Percentiles rank a stretch among this genome's conserved stretches.
These are phyloP conservation scores for Hemileccinum impolitum DNA, from an alignment of 768 basidiomycete species.

Conservation along the genomic window DNA sequence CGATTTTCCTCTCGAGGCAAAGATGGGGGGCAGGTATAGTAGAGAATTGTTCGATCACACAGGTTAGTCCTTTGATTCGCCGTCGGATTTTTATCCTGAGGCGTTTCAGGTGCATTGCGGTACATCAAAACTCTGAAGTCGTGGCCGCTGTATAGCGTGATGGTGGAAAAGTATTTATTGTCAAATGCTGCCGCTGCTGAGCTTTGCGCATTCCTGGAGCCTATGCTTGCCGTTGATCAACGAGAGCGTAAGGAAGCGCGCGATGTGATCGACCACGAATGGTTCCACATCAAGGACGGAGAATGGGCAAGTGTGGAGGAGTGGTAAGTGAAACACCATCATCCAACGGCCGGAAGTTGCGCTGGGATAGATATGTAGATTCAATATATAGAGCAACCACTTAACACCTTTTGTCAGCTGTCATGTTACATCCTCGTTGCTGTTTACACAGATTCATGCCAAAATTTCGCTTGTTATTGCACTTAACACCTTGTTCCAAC, in stretches of 20 bases:
- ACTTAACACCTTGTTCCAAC: no score
- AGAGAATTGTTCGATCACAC: conserved; percentile 78
- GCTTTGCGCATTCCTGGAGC: conserved; percentile 65
- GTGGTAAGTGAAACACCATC: conserved; percentile 23
- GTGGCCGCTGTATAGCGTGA: conserved; percentile 80
- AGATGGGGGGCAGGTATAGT: conserved; percentile 82
- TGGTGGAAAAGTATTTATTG: conserved; percentile 87
- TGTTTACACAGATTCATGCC: no score
- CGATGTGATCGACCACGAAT: conserved; percentile 71
- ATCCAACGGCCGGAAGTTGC: background rate
- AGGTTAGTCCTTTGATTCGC: conserved; percentile 39
- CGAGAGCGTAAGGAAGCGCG: conserved; percentile 64
- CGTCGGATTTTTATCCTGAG: conserved; percentile 4
- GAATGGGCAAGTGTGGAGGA: conserved; percentile 25
- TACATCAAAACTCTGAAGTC: conserved; percentile 73
- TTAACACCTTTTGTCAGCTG: no score
- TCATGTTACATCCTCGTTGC: no score
- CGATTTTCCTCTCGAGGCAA: conserved; percentile 67
- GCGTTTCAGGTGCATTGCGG: conserved; percentile 53
- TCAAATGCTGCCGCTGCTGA: conserved; percentile 51
- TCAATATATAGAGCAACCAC: conserved; percentile 2
- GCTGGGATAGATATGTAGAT: conserved; percentile 8
- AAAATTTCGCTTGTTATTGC: no score
- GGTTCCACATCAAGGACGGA: conserved; percentile 51
- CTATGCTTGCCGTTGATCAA: conserved; percentile 74